Evolutionary conservation across 495 filamentous ascomycete species (phyloP).

Genomic region (Aspergillus nanangensis): DNA sequence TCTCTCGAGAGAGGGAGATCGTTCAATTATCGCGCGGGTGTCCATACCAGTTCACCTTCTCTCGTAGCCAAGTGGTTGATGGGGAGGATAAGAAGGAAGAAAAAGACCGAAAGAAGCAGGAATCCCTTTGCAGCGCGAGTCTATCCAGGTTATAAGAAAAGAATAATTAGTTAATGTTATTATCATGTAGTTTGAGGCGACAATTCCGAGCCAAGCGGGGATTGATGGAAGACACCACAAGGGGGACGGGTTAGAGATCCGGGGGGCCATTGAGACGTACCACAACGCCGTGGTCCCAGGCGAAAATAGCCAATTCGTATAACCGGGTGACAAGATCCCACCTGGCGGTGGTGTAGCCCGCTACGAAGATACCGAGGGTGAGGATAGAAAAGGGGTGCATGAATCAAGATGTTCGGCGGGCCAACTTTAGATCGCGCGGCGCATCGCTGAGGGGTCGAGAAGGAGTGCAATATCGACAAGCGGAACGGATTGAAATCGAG

Average conservation of each 20-base stretch:
- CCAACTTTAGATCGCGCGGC: conserved; percentile 29
- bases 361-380: conserved; percentile 95
- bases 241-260: background rate
- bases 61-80: conserved; percentile 66
- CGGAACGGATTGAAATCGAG: background rate
- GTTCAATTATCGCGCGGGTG: background rate
- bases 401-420: conserved; percentile 44
- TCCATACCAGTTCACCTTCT: conserved; percentile 59
- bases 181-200: no score
- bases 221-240: background rate
- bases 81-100: conserved; percentile 70
- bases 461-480: background rate
- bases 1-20: no score
- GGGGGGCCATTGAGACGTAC: conserved; percentile 54
- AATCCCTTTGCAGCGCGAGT: conserved; percentile 73
- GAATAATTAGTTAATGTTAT: conserved; percentile 1
- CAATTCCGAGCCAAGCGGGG: no score
- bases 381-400: conserved; percentile 97
- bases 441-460: conserved; percentile 24
- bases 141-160: conserved; percentile 24
- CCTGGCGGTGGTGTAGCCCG: conserved; percentile 97
- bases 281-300: conserved; percentile 97
- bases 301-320: conserved; percentile 94
- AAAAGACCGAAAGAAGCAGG: conserved; percentile 67
- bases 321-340: conserved; percentile 95